These are phyloP conservation scores for Peronospora tabacina DNA, from an alignment of 352 stramenopile genomes.

Conservation along the genomic window DNA sequence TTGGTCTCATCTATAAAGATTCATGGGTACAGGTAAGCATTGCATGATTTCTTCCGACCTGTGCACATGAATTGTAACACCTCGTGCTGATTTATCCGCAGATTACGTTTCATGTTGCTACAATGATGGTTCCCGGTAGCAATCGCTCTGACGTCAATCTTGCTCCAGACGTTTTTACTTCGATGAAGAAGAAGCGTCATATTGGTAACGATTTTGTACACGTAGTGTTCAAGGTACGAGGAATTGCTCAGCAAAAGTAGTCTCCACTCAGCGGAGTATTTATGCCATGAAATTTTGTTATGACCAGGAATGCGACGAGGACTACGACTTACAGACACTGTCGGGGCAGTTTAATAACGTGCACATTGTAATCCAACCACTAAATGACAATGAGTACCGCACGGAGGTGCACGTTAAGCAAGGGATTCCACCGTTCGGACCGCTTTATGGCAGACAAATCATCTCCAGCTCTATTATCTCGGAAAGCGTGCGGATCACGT, in stretches of 20 bases:
- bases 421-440: conserved; percentile 65
- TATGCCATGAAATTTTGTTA: neutral
- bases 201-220: conserved; percentile 88
- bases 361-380: conserved; percentile 78
- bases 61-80: neutral
- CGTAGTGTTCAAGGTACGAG: conserved; percentile 66
- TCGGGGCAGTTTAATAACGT: conserved; percentile 84
- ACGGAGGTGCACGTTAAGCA: conserved; percentile 66
- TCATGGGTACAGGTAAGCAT: conserved; percentile 46
- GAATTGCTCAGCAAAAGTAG: neutral
- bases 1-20: conserved; percentile 65
- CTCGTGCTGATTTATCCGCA: conserved; percentile 15
- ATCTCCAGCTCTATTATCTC: conserved; percentile 54
- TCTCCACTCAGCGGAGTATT: neutral
- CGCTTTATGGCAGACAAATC: conserved; percentile 67
- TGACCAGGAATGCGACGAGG: conserved; percentile 59
- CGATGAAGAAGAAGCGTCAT: conserved; percentile 82
- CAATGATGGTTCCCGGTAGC: conserved; percentile 56
- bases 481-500: conserved; percentile 62
- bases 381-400: conserved; percentile 69
- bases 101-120: conserved; percentile 85
- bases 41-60: neutral
- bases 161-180: conserved; percentile 12
- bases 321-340: conserved; percentile 68
- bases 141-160: neutral